A percentile compares a stretch with the other conserved stretches of the same genome.
Conservation (phyloP, 2,329 filamentous ascomycete genomes). For the Cladosporium halotolerans region DNA sequence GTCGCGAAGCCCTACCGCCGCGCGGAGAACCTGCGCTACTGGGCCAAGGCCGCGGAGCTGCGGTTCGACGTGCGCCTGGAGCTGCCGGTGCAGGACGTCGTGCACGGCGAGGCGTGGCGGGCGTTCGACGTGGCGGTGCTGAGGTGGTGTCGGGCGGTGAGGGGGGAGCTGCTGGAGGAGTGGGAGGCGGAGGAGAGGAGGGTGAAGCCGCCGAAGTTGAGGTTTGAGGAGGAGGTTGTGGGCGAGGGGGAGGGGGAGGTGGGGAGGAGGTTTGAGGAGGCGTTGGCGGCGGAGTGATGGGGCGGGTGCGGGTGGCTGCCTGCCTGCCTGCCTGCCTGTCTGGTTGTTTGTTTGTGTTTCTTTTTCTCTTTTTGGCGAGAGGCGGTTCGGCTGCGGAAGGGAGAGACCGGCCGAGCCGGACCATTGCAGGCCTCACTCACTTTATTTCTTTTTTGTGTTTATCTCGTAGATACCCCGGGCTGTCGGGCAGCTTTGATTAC, state of each 20-base stretch:
- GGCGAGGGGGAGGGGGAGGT: not conserved
- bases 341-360: not conserved
- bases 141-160: constrained; percentile 74
- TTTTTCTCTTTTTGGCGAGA: not conserved
- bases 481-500: constrained; percentile 8
- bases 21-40: constrained; percentile 90
- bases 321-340: not conserved
- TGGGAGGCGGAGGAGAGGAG: constrained; percentile 42
- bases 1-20: constrained; percentile 89
- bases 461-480: constrained; percentile 10
- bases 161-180: constrained; percentile 76
- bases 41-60: constrained; percentile 91
- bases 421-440: not conserved
- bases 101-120: constrained; percentile 72
- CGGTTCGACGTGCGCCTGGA: constrained; percentile 83
- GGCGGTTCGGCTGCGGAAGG: not conserved
- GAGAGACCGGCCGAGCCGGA: too few relatives aligned
- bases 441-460: not conserved
- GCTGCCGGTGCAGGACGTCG: constrained; percentile 79
- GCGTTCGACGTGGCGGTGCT: constrained; percentile 78
- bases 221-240: constrained; percentile 20
- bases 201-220: constrained; percentile 25
- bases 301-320: not conserved
- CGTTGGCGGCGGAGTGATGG: constrained; percentile 4
- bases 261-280: constrained; percentile 3